Conservation (phyloP, 257 asterid species). For the Solanum chiquidenum region DNA sequence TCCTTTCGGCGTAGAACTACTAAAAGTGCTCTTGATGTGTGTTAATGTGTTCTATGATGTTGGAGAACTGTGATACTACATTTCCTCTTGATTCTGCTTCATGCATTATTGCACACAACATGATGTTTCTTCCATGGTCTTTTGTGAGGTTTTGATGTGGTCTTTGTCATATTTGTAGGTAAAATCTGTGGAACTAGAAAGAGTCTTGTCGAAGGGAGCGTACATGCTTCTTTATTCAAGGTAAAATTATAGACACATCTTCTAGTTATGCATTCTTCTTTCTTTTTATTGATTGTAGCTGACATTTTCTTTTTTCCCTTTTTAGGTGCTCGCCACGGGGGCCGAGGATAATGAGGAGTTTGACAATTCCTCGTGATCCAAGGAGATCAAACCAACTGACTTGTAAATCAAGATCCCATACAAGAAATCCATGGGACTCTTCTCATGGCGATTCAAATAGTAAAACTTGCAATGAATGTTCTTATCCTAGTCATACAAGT, state of each 20-base stretch:
- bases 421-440: constrained; percentile 26
- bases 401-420: constrained; percentile 21
- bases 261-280: neutral
- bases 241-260: constrained; percentile 15
- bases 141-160: neutral
- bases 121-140: neutral
- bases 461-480: constrained; percentile 13
- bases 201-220: constrained; percentile 53
- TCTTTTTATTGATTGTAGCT: neutral
- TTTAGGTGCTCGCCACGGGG: constrained; percentile 82
- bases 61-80: neutral
- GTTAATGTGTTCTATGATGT: neutral
- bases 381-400: constrained; percentile 15
- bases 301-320: constrained; percentile 3
- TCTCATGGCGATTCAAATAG: neutral
- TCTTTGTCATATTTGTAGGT: constrained; percentile 60
- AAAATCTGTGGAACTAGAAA: constrained; percentile 43
- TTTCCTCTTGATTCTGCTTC: neutral
- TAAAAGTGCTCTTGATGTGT: neutral
- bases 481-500: constrained; percentile 3
- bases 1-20: neutral
- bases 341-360: constrained; percentile 47
- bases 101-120: neutral
- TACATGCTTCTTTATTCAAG: constrained; percentile 87
- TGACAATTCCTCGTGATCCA: constrained; percentile 20